phyloP scores from a whole-genome alignment of 345 rosid genomes.

The Aquilaria sinensis region DNA sequence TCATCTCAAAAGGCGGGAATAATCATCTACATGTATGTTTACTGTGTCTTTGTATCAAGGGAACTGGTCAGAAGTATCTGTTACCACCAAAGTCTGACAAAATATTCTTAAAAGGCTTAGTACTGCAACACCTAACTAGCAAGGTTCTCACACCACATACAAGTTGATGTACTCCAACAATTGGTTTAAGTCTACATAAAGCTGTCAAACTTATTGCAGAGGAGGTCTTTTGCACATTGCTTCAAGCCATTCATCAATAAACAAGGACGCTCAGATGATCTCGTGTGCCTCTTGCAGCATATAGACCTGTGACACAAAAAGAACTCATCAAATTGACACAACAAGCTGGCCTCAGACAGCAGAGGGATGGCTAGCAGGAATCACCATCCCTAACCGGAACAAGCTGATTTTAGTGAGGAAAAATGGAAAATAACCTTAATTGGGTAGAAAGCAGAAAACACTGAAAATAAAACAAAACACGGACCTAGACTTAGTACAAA shows the following conservation, averaged over 20 bases:
- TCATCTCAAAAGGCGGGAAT: background rate
- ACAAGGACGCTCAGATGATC: slow-evolving; percentile 56
- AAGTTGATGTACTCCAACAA: slow-evolving; percentile 14
- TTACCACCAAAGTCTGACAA: slow-evolving; percentile 4
- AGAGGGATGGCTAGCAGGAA: no score
- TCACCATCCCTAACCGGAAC: no score
- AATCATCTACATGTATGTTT: slow-evolving; percentile 1
- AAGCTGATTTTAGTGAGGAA: slow-evolving; percentile 4
- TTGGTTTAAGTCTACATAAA: slow-evolving; percentile 16
- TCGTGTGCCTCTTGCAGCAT: slow-evolving; percentile 56
- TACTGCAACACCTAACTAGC: slow-evolving; percentile 8
- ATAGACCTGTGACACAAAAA: slow-evolving; percentile 61
- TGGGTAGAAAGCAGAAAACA: slow-evolving; percentile 7
- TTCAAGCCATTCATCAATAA: slow-evolving; percentile 38
- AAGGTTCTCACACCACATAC: slow-evolving; percentile 16
- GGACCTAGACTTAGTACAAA: background rate
- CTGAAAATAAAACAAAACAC: background rate
- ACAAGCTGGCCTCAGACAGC: slow-evolving; percentile 6
- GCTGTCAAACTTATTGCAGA: slow-evolving; percentile 27
- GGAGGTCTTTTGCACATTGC: slow-evolving; percentile 34
- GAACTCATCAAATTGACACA: slow-evolving; percentile 64
- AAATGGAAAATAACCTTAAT: slow-evolving; percentile 6
- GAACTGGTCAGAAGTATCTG: slow-evolving; percentile 9
- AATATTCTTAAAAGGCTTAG: background rate
- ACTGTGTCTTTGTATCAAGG: slow-evolving; percentile 9